These are phyloP conservation scores for Cladobotryum protrusum DNA, from an alignment of 2,329 filamentous ascomycete genomes.

Conservation along the genomic window DNA sequence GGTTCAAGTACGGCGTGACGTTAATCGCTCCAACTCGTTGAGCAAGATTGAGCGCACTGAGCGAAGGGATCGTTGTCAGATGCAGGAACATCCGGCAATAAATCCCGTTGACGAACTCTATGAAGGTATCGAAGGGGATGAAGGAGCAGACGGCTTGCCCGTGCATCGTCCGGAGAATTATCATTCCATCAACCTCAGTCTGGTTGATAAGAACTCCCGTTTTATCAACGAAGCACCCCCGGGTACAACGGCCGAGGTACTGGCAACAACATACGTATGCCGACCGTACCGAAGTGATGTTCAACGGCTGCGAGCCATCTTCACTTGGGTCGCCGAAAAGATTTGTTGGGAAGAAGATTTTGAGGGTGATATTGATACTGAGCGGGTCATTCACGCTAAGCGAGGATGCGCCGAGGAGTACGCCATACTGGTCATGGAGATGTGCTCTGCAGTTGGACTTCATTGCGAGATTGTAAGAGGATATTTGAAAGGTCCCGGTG, in stretches of 20 bases:
- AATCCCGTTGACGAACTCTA: slow-evolving; percentile 86
- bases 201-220: slow-evolving; percentile 93
- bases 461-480: slow-evolving; percentile 82
- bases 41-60: slow-evolving; percentile 84
- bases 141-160: slow-evolving; percentile 76
- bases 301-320: slow-evolving; percentile 87
- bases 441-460: slow-evolving; percentile 86
- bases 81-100: slow-evolving; percentile 86
- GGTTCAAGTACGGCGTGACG: slow-evolving; percentile 94
- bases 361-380: slow-evolving; percentile 75
- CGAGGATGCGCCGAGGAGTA: slow-evolving; percentile 86
- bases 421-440: slow-evolving; percentile 79
- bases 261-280: slow-evolving; percentile 89
- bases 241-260: slow-evolving; percentile 70
- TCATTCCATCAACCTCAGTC: slow-evolving; percentile 66
- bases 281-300: slow-evolving; percentile 91
- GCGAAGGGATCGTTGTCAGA: slow-evolving; percentile 80
- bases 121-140: slow-evolving; percentile 80
- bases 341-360: slow-evolving; percentile 94
- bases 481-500: slow-evolving; percentile 85
- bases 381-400: slow-evolving; percentile 76
- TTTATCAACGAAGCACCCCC: slow-evolving; percentile 81
- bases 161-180: slow-evolving; percentile 82
- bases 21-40: slow-evolving; percentile 90
- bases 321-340: slow-evolving; percentile 95